A percentile compares a stretch with the other conserved stretches of the same genome.
These are phyloP conservation scores for Colletotrichum sp. DNA, from an alignment of 2,329 filamentous ascomycete species.

Conservation along the genomic window DNA sequence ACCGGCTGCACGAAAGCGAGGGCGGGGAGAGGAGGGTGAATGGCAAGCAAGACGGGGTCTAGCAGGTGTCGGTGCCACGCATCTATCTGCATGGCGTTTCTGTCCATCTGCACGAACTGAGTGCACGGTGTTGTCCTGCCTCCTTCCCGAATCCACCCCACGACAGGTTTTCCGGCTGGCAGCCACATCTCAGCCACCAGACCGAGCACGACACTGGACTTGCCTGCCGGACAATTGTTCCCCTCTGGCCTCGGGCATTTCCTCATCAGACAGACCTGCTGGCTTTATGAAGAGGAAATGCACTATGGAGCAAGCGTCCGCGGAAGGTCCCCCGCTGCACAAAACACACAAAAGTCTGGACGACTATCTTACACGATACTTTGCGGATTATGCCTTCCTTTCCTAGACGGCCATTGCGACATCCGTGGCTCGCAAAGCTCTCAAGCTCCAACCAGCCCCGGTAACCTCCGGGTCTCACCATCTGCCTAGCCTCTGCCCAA, in stretches of 20 bases:
- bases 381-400: background rate
- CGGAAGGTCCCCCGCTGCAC: background rate
- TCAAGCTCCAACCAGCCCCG: background rate
- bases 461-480: background rate
- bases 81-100: background rate
- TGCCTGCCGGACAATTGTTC: background rate
- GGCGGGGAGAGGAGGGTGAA: background rate
- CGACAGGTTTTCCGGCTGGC: background rate
- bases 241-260: background rate
- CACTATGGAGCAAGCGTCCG: background rate
- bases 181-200: constrained; percentile 3
- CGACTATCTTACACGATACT: background rate
- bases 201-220: background rate
- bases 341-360: background rate
- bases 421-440: background rate
- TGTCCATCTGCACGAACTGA: background rate
- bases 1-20: background rate
- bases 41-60: background rate
- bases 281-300: background rate
- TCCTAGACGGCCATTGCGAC: background rate
- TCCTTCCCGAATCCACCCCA: background rate
- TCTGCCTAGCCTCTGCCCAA: background rate
- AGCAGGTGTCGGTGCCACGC: background rate
- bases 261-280: background rate
- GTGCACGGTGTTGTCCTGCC: background rate